Evolutionary conservation across 1,284 basidiomycete species (phyloP).

Genomic region (Termitomyces sp.): DNA sequence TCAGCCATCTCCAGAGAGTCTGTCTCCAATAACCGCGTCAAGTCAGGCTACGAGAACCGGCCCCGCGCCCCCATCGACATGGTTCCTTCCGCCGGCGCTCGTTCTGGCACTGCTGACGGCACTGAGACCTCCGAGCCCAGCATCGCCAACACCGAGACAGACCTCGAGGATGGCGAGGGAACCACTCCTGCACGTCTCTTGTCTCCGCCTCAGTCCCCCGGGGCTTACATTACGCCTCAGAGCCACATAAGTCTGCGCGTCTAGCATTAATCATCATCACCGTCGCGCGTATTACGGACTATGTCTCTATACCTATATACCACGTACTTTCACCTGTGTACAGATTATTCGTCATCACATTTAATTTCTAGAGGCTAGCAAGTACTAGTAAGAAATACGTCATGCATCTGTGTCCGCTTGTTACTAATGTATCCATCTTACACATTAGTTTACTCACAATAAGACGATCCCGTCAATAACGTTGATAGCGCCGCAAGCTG

Average conservation of each 20-base stretch:
- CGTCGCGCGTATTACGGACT: slow-evolving; percentile 1
- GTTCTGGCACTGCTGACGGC: slow-evolving; percentile 59
- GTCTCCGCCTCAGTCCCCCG: slow-evolving; percentile 20
- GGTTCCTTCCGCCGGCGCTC: slow-evolving; percentile 63
- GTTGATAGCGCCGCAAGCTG: slow-evolving; percentile 69
- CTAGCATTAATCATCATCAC: slow-evolving; percentile 19
- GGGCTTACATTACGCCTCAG: slow-evolving; percentile 26
- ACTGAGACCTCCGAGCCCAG: slow-evolving; percentile 53
- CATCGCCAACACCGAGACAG: slow-evolving; percentile 38
- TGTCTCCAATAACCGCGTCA: slow-evolving; percentile 69
- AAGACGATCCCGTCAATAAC: slow-evolving; percentile 67
- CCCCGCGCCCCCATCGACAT: slow-evolving; percentile 55
- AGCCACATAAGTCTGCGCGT: slow-evolving; percentile 36
- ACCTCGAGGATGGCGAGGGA: slow-evolving; percentile 37
- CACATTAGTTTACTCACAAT: slow-evolving; percentile 42
- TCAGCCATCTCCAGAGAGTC: slow-evolving; percentile 44
- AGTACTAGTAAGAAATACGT: background rate
- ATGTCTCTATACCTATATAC: slow-evolving; percentile 12
- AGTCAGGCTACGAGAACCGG: slow-evolving; percentile 56
- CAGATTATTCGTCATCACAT: slow-evolving; percentile 7
- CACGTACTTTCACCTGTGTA: slow-evolving; percentile 13
- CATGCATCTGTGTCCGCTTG: slow-evolving; percentile 11
- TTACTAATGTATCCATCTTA: slow-evolving; percentile 9
- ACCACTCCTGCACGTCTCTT: slow-evolving; percentile 20
- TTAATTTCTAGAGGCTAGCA: slow-evolving; percentile 5